These are phyloP conservation scores for Hyparrhenia diplandra DNA, from an alignment of 176 grass and related monocot species.

Conservation along the genomic window DNA sequence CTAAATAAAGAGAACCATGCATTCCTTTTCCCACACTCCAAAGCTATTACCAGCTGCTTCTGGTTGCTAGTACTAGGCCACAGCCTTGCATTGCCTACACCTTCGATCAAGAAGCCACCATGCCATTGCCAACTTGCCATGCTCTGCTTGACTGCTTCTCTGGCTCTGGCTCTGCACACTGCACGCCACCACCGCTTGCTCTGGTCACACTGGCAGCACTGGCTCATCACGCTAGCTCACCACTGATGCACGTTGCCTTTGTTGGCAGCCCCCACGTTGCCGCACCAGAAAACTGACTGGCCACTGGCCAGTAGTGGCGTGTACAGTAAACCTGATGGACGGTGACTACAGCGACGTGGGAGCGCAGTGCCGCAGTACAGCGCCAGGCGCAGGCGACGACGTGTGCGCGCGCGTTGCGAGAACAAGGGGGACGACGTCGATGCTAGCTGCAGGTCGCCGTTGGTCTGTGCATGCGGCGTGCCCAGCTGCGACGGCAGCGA, in stretches of 20 bases:
- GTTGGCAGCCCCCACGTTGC: neutral
- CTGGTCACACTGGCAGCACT: too few species aligned
- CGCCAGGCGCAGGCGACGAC: neutral
- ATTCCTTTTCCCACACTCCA: neutral
- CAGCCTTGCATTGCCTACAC: neutral
- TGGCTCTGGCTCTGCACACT: too few species aligned
- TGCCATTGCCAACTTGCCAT: neutral
- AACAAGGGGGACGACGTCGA: too few species aligned
- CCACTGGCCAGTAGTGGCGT: neutral
- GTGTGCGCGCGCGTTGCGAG: neutral
- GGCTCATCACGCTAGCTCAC: neutral
- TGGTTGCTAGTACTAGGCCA: neutral
- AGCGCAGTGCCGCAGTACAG: neutral
- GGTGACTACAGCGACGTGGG: neutral
- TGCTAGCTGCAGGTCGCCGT: neutral
- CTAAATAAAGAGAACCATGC: neutral
- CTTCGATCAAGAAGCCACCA: too few species aligned
- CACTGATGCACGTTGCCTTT: neutral
- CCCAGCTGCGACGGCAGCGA: slow-evolving; percentile 27
- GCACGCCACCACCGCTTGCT: too few species aligned
- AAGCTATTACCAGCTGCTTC: neutral
- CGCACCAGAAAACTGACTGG: neutral
- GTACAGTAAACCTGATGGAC: too few species aligned
- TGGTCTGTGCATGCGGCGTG: neutral
- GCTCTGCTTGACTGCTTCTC: too few species aligned